Percentiles rank a stretch among this genome's conserved stretches.
Conservation (phyloP, 768 basidiomycete species). For the Boletus subcaerulescens region DNA sequence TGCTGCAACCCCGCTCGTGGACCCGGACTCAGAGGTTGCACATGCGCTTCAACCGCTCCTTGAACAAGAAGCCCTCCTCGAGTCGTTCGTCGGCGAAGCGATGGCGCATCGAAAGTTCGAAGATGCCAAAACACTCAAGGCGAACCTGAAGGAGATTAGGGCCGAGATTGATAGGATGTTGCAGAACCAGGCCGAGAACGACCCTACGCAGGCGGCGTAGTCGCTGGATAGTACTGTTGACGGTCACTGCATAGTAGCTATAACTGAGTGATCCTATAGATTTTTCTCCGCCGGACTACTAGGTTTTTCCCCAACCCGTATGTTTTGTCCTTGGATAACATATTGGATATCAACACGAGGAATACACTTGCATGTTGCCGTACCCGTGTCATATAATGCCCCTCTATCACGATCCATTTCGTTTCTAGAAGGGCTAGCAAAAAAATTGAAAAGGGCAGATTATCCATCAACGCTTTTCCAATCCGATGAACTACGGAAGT, state of each 20-base stretch:
- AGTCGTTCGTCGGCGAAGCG: conserved; percentile 89
- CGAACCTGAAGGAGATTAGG: conserved; percentile 78
- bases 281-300: neutral
- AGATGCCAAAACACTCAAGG: conserved; percentile 82
- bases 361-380: neutral
- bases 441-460: too few relatives aligned
- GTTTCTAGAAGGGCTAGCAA: too few relatives aligned
- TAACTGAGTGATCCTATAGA: neutral
- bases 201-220: neutral
- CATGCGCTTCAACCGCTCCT: conserved; percentile 79
- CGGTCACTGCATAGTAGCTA: neutral
- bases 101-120: conserved; percentile 91
- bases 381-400: neutral
- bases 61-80: conserved; percentile 91
- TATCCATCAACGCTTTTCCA: too few relatives aligned
- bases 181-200: conserved; percentile 27
- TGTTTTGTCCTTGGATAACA: neutral
- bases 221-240: neutral
- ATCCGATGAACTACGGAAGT: too few relatives aligned
- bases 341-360: conserved; percentile 7
- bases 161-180: conserved; percentile 76
- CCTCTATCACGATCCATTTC: too few relatives aligned
- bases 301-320: neutral
- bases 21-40: conserved; percentile 69
- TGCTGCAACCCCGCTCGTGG: conserved; percentile 36